phyloP scores from a whole-genome alignment of 345 rosid species.

The Linum usitatissimum region DNA sequence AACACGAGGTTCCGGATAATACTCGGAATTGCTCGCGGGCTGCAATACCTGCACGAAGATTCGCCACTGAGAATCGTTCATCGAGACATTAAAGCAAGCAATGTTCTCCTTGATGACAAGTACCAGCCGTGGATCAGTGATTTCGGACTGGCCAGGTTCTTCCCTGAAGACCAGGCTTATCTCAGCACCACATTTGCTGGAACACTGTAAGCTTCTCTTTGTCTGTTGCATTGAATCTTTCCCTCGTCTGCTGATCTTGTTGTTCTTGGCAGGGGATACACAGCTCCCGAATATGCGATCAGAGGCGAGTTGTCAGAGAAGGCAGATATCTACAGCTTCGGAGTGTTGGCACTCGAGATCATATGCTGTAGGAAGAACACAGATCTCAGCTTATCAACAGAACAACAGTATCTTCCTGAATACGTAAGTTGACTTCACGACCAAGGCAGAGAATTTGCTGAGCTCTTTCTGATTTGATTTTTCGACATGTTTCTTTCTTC shows the following conservation, averaged over 20 bases:
- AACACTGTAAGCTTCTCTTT: conserved; percentile 37
- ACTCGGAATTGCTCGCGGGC: conserved; percentile 49
- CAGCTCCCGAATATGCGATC: conserved; percentile 65
- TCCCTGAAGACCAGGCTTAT: conserved; percentile 61
- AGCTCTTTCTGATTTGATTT: not conserved
- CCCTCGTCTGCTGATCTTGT: not conserved
- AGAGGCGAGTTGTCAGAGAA: conserved; percentile 61
- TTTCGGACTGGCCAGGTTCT: conserved; percentile 64
- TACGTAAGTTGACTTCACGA: conserved; percentile 22
- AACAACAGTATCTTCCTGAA: conserved; percentile 65
- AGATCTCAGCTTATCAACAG: conserved; percentile 42
- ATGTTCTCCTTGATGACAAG: conserved; percentile 60
- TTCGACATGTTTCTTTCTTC: not conserved
- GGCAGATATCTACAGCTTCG: conserved; percentile 63
- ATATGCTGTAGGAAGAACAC: conserved; percentile 53
- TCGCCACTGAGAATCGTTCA: conserved; percentile 49
- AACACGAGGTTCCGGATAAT: conserved; percentile 44
- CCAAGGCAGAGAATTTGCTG: not conserved
- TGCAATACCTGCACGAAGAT: conserved; percentile 63
- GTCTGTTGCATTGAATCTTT: not conserved
- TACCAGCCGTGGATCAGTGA: conserved; percentile 55
- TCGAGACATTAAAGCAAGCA: conserved; percentile 71
- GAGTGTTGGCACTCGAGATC: conserved; percentile 57
- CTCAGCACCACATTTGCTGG: conserved; percentile 64
- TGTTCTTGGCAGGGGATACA: conserved; percentile 35